Evolutionary conservation across 106 monocot species (phyloP), one percentile per base, ranked within the genome.

Genomic region (Narthecium ossifragum): DNA sequence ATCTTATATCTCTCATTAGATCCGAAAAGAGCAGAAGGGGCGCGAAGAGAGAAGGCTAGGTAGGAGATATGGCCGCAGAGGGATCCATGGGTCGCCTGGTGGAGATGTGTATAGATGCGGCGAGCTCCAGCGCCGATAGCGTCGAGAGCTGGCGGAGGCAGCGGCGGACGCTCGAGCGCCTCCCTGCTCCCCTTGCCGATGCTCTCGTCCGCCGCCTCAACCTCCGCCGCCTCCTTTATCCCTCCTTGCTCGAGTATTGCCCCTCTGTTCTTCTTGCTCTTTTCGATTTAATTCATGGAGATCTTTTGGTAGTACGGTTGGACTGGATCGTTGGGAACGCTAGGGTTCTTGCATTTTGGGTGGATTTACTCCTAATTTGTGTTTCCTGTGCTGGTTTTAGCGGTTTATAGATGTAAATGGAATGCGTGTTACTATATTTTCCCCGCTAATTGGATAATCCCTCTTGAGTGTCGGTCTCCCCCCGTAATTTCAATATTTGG

Each of bases 111-210:
- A 74, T 96, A 20, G 83, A 83, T 20, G 72, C 78, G 22, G 85
- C 90, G 51, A 65, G 63, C 15, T 57, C 55, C 40, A 62, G 57
- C 55, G 37, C 38, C 11, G 73, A 73, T 46, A 78, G 60, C 73
- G 83, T 96, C 33, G 83, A 96, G 59, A 71, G 15, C 55, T 96
- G 94, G 94, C 86, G 90, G 55, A 67, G 88, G 73, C 88, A 88
- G 77, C 71, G 88, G 51, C 57, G 94, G 27, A 86, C 94, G 13
- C 73, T 96, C 27, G 80, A 96, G 62, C 83, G 86, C 60, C 72
- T 96, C 55, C 94, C 94, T 3, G 34, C 78, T 34, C 80, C 80
- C 27, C 83, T 96, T 38, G 90, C 83, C 26, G 71, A 90, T 61
- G 72, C 59, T 33, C 78, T 96, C 46, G 73, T 96, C 60, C 83